Base-by-base conservation (phyloP, 495 filamentous ascomycete species). In the Aspergillus haitiensis region DNA sequence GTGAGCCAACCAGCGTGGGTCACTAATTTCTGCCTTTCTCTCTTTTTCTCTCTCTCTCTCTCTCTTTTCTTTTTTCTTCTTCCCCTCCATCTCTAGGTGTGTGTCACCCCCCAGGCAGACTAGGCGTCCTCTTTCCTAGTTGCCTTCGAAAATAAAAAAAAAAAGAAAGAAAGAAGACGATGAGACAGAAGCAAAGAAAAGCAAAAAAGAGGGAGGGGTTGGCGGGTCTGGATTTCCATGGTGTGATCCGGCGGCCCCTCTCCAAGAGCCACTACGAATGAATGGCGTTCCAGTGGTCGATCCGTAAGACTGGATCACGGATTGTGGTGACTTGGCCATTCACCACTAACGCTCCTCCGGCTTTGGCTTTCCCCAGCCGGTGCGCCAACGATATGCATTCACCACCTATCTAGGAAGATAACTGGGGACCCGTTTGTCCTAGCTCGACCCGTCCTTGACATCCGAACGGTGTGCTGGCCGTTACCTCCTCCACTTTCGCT, bases 401-500 rank as follows among this genome's bases (percentile, higher is more conserved):
- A 16, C 44, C 15, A 10, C 44, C 44, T 16, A 47, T 15, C 16
- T 47, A 47, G 44, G 44, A 47, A 47, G 44, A 15, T 27, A 27
- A 27, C 21, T 27, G 21, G 21, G 21, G 27, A 9, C n/a, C 44
- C 44, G 9, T n/a, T 10, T 16, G 44, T 47, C 10, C 15, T 47
- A 47, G 44, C 10, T 47, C 44, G 15, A 10, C 15, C n/a, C 6
- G 5, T 47, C 12, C 15, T 40, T 18, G 15, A 47, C 44, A 47
- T 18, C 16, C 16, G n/a, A 21, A 47, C 44, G 44, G 13, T 47
- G 44, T 18, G 44, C 27, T 47, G 44, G 44, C 44, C 44, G 27
- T 40, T 40, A 40, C 27, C 27, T 46, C 44, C 44, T 47, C 44
- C 44, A 47, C 44, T 47, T 47, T 21, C 44, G 9, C 27, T 21